These are phyloP conservation scores for Cytospora leucostoma DNA, from an alignment of 2,329 filamentous ascomycete genomes.

Conservation along the genomic window DNA sequence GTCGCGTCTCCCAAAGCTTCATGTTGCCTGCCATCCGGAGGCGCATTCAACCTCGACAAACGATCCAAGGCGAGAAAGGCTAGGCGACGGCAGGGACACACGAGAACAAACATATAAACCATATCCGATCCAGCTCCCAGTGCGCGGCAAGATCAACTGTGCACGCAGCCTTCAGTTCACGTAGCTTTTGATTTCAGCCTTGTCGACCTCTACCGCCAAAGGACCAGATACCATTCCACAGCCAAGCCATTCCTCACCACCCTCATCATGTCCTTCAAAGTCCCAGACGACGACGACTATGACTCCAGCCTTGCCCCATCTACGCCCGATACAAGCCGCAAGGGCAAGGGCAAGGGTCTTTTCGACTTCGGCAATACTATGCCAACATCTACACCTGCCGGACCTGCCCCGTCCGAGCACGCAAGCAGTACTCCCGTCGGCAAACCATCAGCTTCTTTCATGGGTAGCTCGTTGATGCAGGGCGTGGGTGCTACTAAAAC, in stretches of 20 bases:
- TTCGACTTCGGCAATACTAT: constrained; percentile 47
- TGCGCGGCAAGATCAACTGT: background rate
- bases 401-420: constrained; percentile 52
- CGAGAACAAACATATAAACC: background rate
- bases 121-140: background rate
- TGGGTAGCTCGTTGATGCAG: constrained; percentile 57
- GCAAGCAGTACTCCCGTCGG: constrained; percentile 59
- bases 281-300: constrained; percentile 42
- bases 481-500: constrained; percentile 31
- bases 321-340: constrained; percentile 49
- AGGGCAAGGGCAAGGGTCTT: constrained; percentile 38
- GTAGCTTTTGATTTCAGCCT: background rate
- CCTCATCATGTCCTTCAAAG: constrained; percentile 36
- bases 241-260: background rate
- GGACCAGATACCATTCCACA: background rate
- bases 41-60: constrained; percentile 4
- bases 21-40: background rate
- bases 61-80: background rate
- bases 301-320: constrained; percentile 44
- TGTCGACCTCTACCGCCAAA: background rate
- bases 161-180: background rate
- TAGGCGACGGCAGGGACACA: background rate
- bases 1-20: constrained; percentile 17
- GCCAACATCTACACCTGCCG: constrained; percentile 56
- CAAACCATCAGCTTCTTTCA: constrained; percentile 55